Conservation (phyloP, 176 grass and related monocot species). For the Bromus sterilis region DNA sequence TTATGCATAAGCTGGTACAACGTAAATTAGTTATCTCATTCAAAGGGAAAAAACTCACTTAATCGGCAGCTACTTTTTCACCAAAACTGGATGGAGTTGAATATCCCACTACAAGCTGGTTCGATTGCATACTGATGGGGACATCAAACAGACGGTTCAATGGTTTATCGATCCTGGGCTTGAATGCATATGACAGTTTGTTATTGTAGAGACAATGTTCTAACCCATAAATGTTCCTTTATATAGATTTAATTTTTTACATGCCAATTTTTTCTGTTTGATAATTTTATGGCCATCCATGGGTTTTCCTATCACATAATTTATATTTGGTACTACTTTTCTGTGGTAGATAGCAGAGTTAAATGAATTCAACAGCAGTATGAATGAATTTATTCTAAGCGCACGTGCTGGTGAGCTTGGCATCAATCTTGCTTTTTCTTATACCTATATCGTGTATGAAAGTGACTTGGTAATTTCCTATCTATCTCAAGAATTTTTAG, state of each 20-base stretch:
- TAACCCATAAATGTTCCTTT: no score
- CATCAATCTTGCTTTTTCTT: slow-evolving; percentile 77
- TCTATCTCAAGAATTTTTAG: background rate
- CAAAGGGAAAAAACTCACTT: background rate
- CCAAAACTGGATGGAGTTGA: background rate
- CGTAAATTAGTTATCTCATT: no score
- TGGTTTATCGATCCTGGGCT: background rate
- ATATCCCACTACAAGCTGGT: background rate
- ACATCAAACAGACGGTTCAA: background rate
- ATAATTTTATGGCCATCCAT: background rate
- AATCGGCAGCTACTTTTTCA: background rate
- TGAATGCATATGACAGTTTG: background rate
- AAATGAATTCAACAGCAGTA: slow-evolving; percentile 60
- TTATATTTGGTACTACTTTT: background rate
- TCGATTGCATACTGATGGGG: background rate
- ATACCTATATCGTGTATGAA: slow-evolving; percentile 90
- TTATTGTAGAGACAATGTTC: background rate
- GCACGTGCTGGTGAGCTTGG: no score
- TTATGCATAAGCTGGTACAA: no score
- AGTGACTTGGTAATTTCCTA: slow-evolving; percentile 70
- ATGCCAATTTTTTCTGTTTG: background rate
- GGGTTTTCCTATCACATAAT: background rate
- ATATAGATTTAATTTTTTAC: background rate
- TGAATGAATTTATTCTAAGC: slow-evolving; percentile 78
- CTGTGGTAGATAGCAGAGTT: slow-evolving; percentile 68